A percentile compares a stretch with the other conserved stretches of the same genome.
phyloP scores from a whole-genome alignment of 148 eudicot species.

The Salicornia ramosissima region DNA sequence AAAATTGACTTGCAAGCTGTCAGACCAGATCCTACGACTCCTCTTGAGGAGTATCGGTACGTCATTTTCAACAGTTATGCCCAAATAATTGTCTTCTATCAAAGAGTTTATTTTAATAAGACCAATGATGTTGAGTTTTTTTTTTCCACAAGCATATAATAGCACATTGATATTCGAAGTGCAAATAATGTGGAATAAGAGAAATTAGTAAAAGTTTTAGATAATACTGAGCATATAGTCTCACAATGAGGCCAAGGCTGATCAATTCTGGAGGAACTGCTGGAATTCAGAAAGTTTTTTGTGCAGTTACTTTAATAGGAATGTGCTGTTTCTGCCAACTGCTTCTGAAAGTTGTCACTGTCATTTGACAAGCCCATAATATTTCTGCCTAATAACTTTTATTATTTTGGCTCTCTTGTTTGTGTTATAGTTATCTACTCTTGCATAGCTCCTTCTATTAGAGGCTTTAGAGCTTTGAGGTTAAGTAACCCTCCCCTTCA shows the following conservation, averaged over 20 bases:
- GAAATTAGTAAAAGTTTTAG: background rate
- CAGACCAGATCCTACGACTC: slow-evolving; percentile 77
- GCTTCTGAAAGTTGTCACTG: background rate
- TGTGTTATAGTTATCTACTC: background rate
- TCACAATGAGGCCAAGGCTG: background rate
- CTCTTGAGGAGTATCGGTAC: slow-evolving; percentile 89
- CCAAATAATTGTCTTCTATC: too few relatives aligned
- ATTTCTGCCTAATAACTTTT: too few relatives aligned
- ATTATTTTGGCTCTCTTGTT: too few relatives aligned
- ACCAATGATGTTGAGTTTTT: background rate
- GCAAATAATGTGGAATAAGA: background rate
- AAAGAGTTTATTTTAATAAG: background rate
- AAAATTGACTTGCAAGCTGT: slow-evolving; percentile 82
- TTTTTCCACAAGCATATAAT: background rate
- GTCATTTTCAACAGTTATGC: slow-evolving; percentile 13
- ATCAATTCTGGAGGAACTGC: background rate
- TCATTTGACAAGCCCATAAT: background rate
- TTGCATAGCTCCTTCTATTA: background rate
- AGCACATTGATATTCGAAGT: background rate
- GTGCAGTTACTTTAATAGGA: background rate
- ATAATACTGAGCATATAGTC: background rate
- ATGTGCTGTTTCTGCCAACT: background rate
- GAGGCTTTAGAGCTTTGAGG: too few relatives aligned
- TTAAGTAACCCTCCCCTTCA: too few relatives aligned
- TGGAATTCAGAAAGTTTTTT: background rate